phyloP scores from a whole-genome alignment of 2,329 filamentous ascomycete genomes.

The Xylariomycetidae sp. region DNA sequence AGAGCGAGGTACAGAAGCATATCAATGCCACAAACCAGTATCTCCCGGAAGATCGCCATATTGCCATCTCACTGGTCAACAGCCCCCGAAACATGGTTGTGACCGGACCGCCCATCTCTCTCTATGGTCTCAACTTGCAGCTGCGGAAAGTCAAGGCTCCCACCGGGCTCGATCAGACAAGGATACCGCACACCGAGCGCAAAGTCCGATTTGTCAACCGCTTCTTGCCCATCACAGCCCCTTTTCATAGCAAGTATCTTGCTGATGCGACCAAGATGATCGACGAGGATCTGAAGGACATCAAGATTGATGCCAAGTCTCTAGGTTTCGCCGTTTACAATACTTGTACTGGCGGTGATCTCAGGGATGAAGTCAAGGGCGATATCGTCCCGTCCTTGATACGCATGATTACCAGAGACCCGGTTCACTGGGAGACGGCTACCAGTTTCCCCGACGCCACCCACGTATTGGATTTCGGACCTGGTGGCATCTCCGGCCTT shows the following conservation, averaged over 20 bases:
- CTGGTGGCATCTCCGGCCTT: constrained; percentile 92
- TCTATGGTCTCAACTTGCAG: constrained; percentile 93
- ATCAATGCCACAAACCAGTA: constrained; percentile 97
- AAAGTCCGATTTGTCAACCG: constrained; percentile 96
- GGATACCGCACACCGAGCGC: constrained; percentile 89
- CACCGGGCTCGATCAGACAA: constrained; percentile 93
- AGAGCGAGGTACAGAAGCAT: constrained; percentile 87
- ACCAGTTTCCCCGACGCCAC: constrained; percentile 88
- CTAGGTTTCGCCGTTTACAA: constrained; percentile 85
- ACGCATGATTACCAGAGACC: constrained; percentile 89
- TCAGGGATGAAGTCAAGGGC: constrained; percentile 64
- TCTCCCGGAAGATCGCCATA: constrained; percentile 85
- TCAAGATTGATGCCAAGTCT: constrained; percentile 67
- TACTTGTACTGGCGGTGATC: constrained; percentile 82
- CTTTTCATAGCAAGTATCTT: constrained; percentile 96
- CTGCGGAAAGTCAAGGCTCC: constrained; percentile 95
- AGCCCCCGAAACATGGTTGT: constrained; percentile 96
- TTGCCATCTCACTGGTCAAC: constrained; percentile 92
- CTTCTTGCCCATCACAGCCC: constrained; percentile 94
- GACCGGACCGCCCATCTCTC: constrained; percentile 88
- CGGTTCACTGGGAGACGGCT: constrained; percentile 94
- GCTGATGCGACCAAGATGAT: constrained; percentile 76
- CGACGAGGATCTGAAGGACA: constrained; percentile 78
- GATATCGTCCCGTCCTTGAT: constrained; percentile 84
- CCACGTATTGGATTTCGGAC: constrained; percentile 94